These are phyloP conservation scores for Pseudozyma sp. DNA, from an alignment of 1,284 basidiomycete genomes.

Conservation along the genomic window DNA sequence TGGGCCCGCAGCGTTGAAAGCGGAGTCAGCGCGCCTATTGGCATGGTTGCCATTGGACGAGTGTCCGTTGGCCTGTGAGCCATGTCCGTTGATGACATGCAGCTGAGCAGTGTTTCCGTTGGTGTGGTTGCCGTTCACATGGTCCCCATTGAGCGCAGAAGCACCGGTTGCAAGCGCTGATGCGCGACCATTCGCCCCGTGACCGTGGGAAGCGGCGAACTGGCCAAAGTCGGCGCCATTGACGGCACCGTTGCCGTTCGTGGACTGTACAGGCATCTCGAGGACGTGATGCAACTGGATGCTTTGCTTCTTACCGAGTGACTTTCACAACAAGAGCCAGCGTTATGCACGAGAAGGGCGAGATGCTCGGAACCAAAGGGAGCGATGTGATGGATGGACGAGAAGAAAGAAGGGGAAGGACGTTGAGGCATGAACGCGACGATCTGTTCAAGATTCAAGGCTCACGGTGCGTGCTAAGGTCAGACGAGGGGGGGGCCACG, in stretches of 20 bases:
- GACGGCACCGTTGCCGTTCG: constrained; percentile 4
- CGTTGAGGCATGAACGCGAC: too few species aligned
- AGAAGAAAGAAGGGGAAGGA: too few species aligned
- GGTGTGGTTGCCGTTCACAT: constrained; percentile 3
- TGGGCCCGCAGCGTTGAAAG: background rate
- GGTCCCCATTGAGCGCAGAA: background rate
- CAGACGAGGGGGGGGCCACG: too few species aligned
- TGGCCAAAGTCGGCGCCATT: constrained; percentile 15
- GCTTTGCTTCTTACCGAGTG: too few species aligned
- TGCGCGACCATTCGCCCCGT: constrained; percentile 14
- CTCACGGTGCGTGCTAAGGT: too few species aligned
- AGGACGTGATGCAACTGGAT: too few species aligned
- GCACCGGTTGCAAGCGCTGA: background rate
- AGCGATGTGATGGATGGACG: too few species aligned
- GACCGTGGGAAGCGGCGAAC: background rate
- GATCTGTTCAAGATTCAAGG: too few species aligned
- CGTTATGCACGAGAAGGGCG: too few species aligned
- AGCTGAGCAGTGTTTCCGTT: constrained; percentile 3
- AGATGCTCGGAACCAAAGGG: too few species aligned
- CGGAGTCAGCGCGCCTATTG: background rate
- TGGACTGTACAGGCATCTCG: constrained; percentile 24
- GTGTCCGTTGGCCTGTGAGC: constrained; percentile 1
- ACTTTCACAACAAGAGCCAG: too few species aligned
- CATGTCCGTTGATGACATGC: constrained; percentile 1
- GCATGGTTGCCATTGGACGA: background rate